Conservation (phyloP, 2,329 filamentous ascomycete species). For the Seiridium unicorne region DNA sequence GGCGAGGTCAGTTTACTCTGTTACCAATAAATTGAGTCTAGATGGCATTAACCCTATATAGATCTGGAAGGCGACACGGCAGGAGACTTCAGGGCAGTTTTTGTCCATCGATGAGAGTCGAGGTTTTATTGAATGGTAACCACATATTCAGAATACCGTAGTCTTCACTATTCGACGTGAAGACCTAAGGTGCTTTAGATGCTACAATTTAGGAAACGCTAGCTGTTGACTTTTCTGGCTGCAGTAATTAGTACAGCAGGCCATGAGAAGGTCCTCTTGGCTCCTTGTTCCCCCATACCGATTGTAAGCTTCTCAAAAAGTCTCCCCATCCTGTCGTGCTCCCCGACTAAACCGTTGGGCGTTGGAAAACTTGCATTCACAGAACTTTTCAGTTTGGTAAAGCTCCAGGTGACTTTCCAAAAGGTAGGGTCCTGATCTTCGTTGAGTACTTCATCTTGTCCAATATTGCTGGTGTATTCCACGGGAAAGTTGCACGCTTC, state of each 20-base stretch:
- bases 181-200: background rate
- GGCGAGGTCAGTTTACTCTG: conserved; percentile 9
- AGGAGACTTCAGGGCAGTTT: conserved; percentile 14
- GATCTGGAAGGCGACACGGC: conserved; percentile 11
- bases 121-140: conserved; percentile 12
- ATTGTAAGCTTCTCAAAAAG: background rate
- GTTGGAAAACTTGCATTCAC: background rate
- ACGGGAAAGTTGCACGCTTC: background rate
- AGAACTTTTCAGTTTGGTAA: background rate
- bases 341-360: background rate
- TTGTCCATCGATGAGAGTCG: conserved; percentile 8
- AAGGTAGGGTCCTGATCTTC: background rate
- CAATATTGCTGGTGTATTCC: background rate
- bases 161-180: background rate
- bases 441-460: background rate
- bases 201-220: background rate
- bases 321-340: background rate
- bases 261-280: background rate
- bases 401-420: background rate
- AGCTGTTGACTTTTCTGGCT: background rate
- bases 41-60: background rate
- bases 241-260: background rate
- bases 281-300: background rate
- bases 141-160: background rate
- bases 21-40: background rate